These are phyloP conservation scores for Xylariaceae sp. DNA, from an alignment of 2,329 filamentous ascomycete species.

Conservation along the genomic window DNA sequence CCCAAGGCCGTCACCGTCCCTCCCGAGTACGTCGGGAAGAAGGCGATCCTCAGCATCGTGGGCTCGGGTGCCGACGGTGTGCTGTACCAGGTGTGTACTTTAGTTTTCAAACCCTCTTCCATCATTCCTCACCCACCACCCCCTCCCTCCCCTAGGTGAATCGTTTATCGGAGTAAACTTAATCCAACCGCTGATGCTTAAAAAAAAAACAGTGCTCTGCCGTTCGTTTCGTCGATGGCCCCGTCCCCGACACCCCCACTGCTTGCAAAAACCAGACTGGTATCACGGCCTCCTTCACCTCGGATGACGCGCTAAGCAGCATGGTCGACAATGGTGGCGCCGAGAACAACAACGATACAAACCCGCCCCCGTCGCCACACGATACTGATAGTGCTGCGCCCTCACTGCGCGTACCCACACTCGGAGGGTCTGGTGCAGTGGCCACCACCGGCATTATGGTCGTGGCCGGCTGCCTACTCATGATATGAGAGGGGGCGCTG, in stretches of 20 bases:
- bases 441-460: slow-evolving; percentile 17
- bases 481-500: slow-evolving; percentile 11
- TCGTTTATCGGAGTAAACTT: too few species aligned
- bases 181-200: too few species aligned
- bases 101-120: slow-evolving; percentile 11
- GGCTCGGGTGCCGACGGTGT: slow-evolving; percentile 49
- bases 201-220: slow-evolving; percentile 51
- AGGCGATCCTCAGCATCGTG: slow-evolving; percentile 49
- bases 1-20: slow-evolving; percentile 44
- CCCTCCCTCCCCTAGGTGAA: not conserved
- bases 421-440: slow-evolving; percentile 14
- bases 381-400: slow-evolving; percentile 19
- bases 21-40: slow-evolving; percentile 45
- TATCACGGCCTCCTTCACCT: slow-evolving; percentile 28
- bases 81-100: slow-evolving; percentile 46
- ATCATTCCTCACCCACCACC: not conserved
- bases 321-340: slow-evolving; percentile 25
- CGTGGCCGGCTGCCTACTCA: slow-evolving; percentile 17
- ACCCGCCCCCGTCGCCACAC: slow-evolving; percentile 6
- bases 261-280: slow-evolving; percentile 36
- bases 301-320: slow-evolving; percentile 28
- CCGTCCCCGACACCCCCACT: slow-evolving; percentile 19
- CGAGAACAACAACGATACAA: slow-evolving; percentile 1
- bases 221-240: slow-evolving; percentile 49
- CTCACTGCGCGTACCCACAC: slow-evolving; percentile 14